Conservation (phyloP, 176 grass and related monocot species). For the Metroxylon sagu region DNA sequence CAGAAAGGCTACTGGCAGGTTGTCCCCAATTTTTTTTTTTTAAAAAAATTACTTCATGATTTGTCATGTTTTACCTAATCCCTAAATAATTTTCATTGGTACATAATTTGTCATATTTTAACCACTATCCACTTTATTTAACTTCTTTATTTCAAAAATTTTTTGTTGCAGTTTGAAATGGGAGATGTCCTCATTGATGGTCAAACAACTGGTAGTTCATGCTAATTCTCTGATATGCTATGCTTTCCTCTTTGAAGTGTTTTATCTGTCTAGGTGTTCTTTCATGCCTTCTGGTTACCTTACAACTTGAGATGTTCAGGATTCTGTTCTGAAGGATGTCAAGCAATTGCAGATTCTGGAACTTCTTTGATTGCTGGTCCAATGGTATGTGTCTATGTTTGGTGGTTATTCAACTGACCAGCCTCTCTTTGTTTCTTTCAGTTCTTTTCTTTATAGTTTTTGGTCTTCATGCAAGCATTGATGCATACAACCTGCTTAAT, state of each 20-base stretch:
- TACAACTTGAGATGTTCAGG: slow-evolving; percentile 23
- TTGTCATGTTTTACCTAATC: too few species aligned
- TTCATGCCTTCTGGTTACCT: background rate
- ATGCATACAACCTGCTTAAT: too few species aligned
- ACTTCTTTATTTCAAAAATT: slow-evolving; percentile 3
- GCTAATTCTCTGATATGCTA: background rate
- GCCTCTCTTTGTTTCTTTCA: background rate
- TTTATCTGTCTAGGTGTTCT: background rate
- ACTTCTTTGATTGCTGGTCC: slow-evolving; percentile 87
- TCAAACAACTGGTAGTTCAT: slow-evolving; percentile 16
- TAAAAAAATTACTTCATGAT: background rate
- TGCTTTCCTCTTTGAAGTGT: slow-evolving; percentile 1
- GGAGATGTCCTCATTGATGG: slow-evolving; percentile 30
- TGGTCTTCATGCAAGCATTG: too few species aligned
- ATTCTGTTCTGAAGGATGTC: slow-evolving; percentile 72
- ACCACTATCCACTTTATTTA: too few species aligned
- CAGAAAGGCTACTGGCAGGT: slow-evolving; percentile 89
- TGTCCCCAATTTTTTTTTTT: background rate
- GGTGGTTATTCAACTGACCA: too few species aligned
- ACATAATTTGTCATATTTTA: too few species aligned
- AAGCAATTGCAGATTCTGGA: slow-evolving; percentile 82
- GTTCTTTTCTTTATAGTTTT: background rate
- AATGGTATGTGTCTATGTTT: slow-evolving; percentile 31
- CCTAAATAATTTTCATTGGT: too few species aligned
- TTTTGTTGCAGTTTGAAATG: slow-evolving; percentile 28